A percentile compares a stretch with the other conserved stretches of the same genome.
Conservation (phyloP, 345 rosid species). For the Aquilaria yunnanensis region DNA sequence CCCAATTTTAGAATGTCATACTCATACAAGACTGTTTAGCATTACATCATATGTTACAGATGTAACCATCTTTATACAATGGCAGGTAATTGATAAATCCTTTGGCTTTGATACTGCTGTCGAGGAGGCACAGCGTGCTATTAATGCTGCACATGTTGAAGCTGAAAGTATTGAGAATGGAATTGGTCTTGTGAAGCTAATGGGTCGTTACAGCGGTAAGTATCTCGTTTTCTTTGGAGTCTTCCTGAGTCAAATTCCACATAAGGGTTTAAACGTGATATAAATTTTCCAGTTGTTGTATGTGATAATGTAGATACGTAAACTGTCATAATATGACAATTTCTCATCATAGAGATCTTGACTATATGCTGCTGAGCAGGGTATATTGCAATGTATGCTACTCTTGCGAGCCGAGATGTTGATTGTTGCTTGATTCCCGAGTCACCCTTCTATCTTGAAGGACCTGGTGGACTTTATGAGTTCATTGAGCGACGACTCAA, state of each 20-base stretch:
- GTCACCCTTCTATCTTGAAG: conserved; percentile 64
- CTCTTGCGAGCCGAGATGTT: conserved; percentile 60
- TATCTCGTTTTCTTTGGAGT: background rate
- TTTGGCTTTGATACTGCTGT: conserved; percentile 63
- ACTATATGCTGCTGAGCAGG: conserved; percentile 24
- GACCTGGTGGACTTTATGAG: conserved; percentile 51
- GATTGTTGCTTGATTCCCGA: conserved; percentile 65
- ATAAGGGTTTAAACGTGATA: background rate
- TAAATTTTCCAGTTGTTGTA: background rate
- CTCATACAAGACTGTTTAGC: background rate
- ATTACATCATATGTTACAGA: background rate
- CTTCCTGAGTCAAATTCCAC: background rate
- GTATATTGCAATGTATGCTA: conserved; percentile 59
- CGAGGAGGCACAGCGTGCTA: conserved; percentile 68
- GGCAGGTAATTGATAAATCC: conserved; percentile 70
- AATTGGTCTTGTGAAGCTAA: conserved; percentile 59
- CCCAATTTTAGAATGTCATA: background rate
- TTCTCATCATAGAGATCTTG: no score
- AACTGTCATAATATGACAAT: no score
- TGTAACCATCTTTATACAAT: background rate
- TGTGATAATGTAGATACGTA: no score
- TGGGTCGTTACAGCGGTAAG: conserved; percentile 60
- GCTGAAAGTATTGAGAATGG: conserved; percentile 54
- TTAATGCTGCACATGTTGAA: conserved; percentile 61
- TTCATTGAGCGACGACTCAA: conserved; percentile 35